These are phyloP conservation scores for Malus asiatica DNA, from an alignment of 306 rosid genomes.

Conservation along the genomic window DNA sequence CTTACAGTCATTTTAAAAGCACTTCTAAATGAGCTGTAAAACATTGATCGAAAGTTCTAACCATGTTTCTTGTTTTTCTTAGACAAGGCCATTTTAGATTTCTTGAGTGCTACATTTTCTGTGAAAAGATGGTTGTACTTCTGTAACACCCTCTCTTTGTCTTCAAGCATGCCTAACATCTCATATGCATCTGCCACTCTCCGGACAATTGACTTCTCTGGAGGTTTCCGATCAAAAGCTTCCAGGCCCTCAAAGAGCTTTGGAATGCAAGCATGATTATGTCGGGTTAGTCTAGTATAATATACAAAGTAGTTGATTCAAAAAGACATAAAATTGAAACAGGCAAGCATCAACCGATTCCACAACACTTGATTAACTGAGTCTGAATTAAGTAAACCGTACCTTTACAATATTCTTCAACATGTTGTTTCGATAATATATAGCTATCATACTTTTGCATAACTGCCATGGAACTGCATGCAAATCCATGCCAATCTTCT, in stretches of 20 bases:
- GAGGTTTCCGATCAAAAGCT: conserved; percentile 84
- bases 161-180: conserved; percentile 51
- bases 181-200: conserved; percentile 83
- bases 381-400: conserved; percentile 4
- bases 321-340: background rate
- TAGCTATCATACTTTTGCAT: conserved; percentile 73
- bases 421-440: conserved; percentile 73
- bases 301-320: background rate
- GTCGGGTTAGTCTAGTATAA: conserved; percentile 6
- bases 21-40: no score
- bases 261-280: conserved; percentile 20
- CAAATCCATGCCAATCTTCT: conserved; percentile 62
- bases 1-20: no score
- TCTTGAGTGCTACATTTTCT: conserved; percentile 27
- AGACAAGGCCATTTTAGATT: conserved; percentile 6
- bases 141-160: conserved; percentile 58
- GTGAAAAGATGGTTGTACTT: conserved; percentile 56
- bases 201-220: conserved; percentile 57
- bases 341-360: background rate
- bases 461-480: conserved; percentile 95
- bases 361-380: background rate
- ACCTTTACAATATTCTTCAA: conserved; percentile 60
- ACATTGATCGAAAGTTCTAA: background rate
- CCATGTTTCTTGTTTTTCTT: conserved; percentile 26
- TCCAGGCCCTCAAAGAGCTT: conserved; percentile 88